Evolutionary conservation across 2,329 filamentous ascomycete genomes (phyloP).

Genomic region (Botrytis paeoniae): DNA sequence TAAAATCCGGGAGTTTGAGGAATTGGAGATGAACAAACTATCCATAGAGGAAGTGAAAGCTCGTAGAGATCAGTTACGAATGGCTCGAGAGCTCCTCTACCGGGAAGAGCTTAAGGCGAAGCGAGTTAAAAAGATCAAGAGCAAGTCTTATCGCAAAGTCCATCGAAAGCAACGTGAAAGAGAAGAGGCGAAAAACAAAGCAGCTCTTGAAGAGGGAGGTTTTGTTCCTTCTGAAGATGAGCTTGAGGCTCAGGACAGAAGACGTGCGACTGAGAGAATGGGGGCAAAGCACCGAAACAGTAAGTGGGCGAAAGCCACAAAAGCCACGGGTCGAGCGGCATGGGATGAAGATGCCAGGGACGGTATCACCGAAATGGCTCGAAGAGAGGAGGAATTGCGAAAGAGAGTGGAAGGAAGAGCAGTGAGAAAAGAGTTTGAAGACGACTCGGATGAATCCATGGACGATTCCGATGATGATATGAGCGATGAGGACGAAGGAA

Average conservation of each 20-base stretch:
- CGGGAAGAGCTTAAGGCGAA: slow-evolving; percentile 85
- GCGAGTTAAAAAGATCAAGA: slow-evolving; percentile 98
- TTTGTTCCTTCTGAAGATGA: slow-evolving; percentile 63
- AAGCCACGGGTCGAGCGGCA: slow-evolving; percentile 59
- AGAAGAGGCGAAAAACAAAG: slow-evolving; percentile 53
- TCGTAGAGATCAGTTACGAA: slow-evolving; percentile 70
- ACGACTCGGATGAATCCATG: slow-evolving; percentile 50
- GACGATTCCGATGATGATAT: slow-evolving; percentile 57
- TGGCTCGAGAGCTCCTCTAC: slow-evolving; percentile 80
- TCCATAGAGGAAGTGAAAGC: slow-evolving; percentile 71
- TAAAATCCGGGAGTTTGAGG: slow-evolving; percentile 65
- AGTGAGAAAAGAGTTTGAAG: slow-evolving; percentile 44
- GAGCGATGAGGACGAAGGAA: slow-evolving; percentile 49
- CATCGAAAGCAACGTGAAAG: slow-evolving; percentile 76
- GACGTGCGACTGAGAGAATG: slow-evolving; percentile 67
- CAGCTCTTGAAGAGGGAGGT: slow-evolving; percentile 56
- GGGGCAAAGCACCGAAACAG: slow-evolving; percentile 66
- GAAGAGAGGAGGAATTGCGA: slow-evolving; percentile 63
- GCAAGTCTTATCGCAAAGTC: slow-evolving; percentile 87
- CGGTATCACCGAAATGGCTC: slow-evolving; percentile 62
- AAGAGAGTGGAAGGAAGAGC: slow-evolving; percentile 63
- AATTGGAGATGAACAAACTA: slow-evolving; percentile 67
- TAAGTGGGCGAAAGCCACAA: slow-evolving; percentile 69
- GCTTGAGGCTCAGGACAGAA: slow-evolving; percentile 59
- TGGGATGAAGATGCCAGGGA: slow-evolving; percentile 71